These are phyloP conservation scores for Plenodomus biglobosus DNA, from an alignment of 2,329 filamentous ascomycete species.

Conservation along the genomic window DNA sequence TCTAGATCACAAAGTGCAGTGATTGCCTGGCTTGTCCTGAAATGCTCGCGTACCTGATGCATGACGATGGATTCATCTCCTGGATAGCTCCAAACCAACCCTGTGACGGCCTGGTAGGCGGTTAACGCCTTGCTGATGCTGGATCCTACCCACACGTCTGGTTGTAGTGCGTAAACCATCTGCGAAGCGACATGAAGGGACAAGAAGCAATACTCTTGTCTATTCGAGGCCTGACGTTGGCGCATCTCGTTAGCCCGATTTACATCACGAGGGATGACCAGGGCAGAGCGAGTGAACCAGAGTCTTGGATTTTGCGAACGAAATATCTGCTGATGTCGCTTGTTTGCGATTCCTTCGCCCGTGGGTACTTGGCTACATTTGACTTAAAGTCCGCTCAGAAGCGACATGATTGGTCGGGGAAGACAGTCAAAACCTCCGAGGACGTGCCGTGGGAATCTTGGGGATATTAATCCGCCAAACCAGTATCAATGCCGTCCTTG, in stretches of 20 bases:
- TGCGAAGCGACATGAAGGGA: slow-evolving; percentile 1
- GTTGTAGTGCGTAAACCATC: neutral
- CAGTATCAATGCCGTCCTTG: neutral
- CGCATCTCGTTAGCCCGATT: neutral
- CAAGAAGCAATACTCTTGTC: neutral
- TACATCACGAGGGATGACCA: neutral
- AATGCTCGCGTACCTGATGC: neutral
- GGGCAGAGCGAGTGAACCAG: neutral
- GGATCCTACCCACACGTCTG: neutral
- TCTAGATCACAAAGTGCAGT: neutral
- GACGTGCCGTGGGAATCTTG: neutral
- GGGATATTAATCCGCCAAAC: neutral
- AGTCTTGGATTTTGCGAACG: neutral
- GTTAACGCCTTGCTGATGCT: neutral
- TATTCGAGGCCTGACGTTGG: neutral
- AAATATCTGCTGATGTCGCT: slow-evolving; percentile 1
- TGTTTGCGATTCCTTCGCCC: neutral
- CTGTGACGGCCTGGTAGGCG: neutral
- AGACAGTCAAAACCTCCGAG: neutral
- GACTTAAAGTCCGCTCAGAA: neutral
- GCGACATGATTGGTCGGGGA: slow-evolving; percentile 1
- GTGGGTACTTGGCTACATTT: neutral
- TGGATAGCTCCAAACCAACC: neutral
- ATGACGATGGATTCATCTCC: neutral
- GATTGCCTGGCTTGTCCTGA: neutral